Evolutionary conservation across 768 basidiomycete species (phyloP).

Genomic region (Lactarius sp.): DNA sequence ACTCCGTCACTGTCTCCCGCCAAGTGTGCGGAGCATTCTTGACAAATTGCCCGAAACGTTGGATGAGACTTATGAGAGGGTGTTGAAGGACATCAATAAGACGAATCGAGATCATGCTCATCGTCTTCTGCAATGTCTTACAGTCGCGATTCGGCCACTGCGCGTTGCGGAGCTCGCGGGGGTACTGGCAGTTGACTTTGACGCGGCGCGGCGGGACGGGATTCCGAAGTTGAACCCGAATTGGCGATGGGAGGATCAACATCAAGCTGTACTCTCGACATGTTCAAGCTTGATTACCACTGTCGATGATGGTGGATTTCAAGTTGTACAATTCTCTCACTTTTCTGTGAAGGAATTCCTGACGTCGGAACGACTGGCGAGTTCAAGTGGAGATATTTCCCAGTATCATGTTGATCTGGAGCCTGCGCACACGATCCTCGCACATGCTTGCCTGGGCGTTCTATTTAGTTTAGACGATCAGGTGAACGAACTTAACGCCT

Average conservation of each 20-base stretch:
- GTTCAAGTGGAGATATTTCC: background rate
- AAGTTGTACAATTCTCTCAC: constrained; percentile 14
- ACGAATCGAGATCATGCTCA: background rate
- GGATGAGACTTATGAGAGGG: constrained; percentile 2
- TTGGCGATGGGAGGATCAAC: constrained; percentile 4
- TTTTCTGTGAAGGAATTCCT: constrained; percentile 13
- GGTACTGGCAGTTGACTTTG: constrained; percentile 15
- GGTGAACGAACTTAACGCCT: background rate
- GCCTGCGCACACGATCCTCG: constrained; percentile 6
- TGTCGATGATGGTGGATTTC: background rate
- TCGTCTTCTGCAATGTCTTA: constrained; percentile 3
- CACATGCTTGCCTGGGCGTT: constrained; percentile 6
- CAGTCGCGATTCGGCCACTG: background rate
- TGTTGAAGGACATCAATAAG: background rate
- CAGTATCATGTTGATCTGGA: background rate
- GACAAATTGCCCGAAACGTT: background rate
- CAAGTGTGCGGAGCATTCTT: background rate
- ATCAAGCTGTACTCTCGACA: background rate
- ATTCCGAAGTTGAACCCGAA: background rate
- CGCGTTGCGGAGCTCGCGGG: constrained; percentile 1
- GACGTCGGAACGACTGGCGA: background rate
- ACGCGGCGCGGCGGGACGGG: background rate
- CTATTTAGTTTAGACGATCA: constrained; percentile 1
- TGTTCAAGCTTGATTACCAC: constrained; percentile 11
- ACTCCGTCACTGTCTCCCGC: background rate